phyloP scores from a whole-genome alignment of 2,329 filamentous ascomycete genomes.

The Dactylellina drechsleri region DNA sequence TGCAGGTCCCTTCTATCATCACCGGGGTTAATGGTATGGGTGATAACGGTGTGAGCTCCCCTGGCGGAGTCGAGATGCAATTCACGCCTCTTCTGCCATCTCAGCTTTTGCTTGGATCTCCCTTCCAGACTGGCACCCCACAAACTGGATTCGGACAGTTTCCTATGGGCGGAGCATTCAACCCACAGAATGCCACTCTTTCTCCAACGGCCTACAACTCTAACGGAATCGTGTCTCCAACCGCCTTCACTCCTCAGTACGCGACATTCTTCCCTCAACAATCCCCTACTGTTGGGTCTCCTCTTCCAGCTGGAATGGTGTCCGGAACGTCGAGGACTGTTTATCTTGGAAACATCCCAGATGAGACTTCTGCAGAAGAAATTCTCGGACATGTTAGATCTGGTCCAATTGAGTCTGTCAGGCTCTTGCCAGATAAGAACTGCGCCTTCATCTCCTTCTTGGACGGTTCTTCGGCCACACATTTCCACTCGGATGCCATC shows the following conservation, averaged over 20 bases:
- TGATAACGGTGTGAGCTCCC: slow-evolving; percentile 80
- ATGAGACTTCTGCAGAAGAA: slow-evolving; percentile 95
- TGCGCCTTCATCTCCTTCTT: slow-evolving; percentile 99
- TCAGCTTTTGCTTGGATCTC: slow-evolving; percentile 91
- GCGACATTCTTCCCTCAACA: slow-evolving; percentile 75
- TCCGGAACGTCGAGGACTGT: slow-evolving; percentile 95
- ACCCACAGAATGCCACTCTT: slow-evolving; percentile 78
- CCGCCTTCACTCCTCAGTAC: slow-evolving; percentile 82
- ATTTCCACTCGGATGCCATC: slow-evolving; percentile 99
- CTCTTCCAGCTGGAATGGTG: slow-evolving; percentile 80
- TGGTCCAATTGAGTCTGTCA: slow-evolving; percentile 98
- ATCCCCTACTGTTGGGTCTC: slow-evolving; percentile 83
- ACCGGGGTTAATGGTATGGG: slow-evolving; percentile 73
- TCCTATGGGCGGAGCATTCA: slow-evolving; percentile 81
- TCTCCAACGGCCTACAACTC: slow-evolving; percentile 85
- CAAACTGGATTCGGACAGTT: slow-evolving; percentile 93
- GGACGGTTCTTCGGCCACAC: slow-evolving; percentile 94
- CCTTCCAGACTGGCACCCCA: slow-evolving; percentile 94
- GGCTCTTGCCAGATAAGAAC: slow-evolving; percentile 97
- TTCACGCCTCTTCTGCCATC: slow-evolving; percentile 96
- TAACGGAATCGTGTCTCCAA: slow-evolving; percentile 77
- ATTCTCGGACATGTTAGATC: slow-evolving; percentile 95
- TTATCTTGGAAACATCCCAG: slow-evolving; percentile 97
- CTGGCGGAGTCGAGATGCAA: slow-evolving; percentile 96
- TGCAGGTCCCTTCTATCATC: slow-evolving; percentile 91